These are phyloP conservation scores for Hypseocharis bilobata DNA, from an alignment of 441 rosid species.

Conservation along the genomic window DNA sequence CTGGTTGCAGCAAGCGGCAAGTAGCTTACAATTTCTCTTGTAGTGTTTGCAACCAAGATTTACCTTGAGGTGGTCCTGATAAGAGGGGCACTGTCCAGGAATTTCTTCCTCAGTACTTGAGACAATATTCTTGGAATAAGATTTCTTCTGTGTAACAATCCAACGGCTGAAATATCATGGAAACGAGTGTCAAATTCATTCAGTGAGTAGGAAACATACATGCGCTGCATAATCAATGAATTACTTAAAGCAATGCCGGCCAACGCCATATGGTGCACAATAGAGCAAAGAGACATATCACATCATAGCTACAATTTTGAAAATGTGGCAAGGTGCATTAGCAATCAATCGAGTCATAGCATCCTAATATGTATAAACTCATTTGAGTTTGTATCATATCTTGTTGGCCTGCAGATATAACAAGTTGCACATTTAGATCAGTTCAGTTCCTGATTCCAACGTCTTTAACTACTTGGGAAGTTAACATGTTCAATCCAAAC, in stretches of 20 bases:
- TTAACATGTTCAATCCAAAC: no score
- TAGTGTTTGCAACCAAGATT: slow-evolving; percentile 68
- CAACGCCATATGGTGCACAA: slow-evolving; percentile 5
- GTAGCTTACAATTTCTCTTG: slow-evolving; percentile 62
- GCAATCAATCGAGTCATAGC: background rate
- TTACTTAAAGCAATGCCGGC: no score
- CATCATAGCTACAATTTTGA: background rate
- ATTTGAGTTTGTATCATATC: background rate
- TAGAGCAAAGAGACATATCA: background rate
- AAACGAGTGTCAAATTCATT: slow-evolving; percentile 22
- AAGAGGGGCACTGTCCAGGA: slow-evolving; percentile 53
- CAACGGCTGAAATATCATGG: slow-evolving; percentile 53
- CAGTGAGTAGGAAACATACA: background rate
- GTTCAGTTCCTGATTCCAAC: no score
- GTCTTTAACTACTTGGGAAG: no score
- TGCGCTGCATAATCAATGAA: background rate
- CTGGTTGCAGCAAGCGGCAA: slow-evolving; percentile 54
- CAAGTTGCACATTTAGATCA: no score
- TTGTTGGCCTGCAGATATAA: no score
- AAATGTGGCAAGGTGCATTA: background rate
- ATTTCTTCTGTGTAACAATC: slow-evolving; percentile 43
- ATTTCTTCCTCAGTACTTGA: slow-evolving; percentile 32
- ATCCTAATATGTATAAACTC: background rate
- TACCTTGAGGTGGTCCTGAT: slow-evolving; percentile 32
- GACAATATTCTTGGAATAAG: slow-evolving; percentile 22